phyloP scores from a whole-genome alignment of 176 grass and related monocot species.

The Eragrostis nindensis region DNA sequence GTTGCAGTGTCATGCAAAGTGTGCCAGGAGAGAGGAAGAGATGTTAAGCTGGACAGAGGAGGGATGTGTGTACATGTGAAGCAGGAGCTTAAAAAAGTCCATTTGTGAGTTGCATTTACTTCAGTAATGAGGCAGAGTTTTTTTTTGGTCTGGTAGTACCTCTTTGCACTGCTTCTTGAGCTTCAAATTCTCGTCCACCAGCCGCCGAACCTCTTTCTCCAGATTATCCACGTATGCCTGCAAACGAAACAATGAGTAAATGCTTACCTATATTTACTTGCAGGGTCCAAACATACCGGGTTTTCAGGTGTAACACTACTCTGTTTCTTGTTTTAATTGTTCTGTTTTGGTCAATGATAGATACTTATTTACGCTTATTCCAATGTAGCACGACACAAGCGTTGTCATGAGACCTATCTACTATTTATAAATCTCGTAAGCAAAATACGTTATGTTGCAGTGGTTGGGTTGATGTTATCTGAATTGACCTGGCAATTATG shows the following conservation, averaged over 20 bases:
- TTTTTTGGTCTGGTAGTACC: slow-evolving; percentile 38
- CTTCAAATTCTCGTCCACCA: slow-evolving; percentile 60
- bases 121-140: neutral
- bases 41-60: too few relatives aligned
- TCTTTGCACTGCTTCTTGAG: slow-evolving; percentile 67
- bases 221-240: slow-evolving; percentile 64
- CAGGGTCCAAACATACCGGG: neutral
- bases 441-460: neutral
- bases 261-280: neutral
- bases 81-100: neutral
- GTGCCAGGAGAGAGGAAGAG: too few relatives aligned
- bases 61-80: too few relatives aligned
- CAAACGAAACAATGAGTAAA: neutral
- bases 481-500: neutral
- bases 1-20: too few relatives aligned
- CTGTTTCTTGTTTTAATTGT: neutral
- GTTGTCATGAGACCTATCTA: neutral
- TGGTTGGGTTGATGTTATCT: slow-evolving; percentile 28
- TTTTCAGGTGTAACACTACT: neutral
- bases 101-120: neutral
- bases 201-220: slow-evolving; percentile 53
- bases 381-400: neutral
- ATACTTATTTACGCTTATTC: neutral
- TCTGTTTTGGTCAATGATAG: neutral
- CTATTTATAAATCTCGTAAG: neutral